Evolutionary conservation across 306 rosid species (phyloP).

Genomic region (Abrus precatorius): DNA sequence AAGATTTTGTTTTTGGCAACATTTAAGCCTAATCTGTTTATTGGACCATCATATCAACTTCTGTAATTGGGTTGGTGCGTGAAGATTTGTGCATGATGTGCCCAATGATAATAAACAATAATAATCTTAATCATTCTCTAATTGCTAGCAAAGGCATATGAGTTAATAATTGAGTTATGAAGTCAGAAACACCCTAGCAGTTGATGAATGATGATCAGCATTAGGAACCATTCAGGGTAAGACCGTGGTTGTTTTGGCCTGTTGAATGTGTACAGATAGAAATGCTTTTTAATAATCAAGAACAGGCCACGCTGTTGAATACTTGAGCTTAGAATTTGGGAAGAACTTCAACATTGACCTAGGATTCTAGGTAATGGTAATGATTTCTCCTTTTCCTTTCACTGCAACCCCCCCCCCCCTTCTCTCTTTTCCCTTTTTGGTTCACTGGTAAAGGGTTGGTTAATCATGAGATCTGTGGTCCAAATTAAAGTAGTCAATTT

Average conservation of each 20-base stretch:
- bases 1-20: conserved; percentile 17
- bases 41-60: conserved; percentile 34
- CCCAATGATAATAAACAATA: conserved; percentile 41
- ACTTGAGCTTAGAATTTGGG: conserved; percentile 21
- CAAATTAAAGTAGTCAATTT: conserved; percentile 31
- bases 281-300: conserved; percentile 38
- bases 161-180: conserved; percentile 41
- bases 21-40: background rate
- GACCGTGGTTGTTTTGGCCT: background rate
- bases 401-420: background rate
- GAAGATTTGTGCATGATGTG: conserved; percentile 52
- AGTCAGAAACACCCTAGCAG: conserved; percentile 45
- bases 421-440: background rate
- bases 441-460: background rate
- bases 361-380: conserved; percentile 42
- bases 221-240: background rate
- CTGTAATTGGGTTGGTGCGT: conserved; percentile 42
- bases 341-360: conserved; percentile 36
- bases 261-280: conserved; percentile 30
- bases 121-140: conserved; percentile 47
- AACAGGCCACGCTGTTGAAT: conserved; percentile 27
- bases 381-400: conserved; percentile 32
- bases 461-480: conserved; percentile 38
- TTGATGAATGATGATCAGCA: conserved; percentile 47
- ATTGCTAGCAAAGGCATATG: conserved; percentile 32